Percentiles rank a stretch among this genome's conserved stretches.
phyloP scores from a whole-genome alignment of 139 green algal species.

The Coelastrella sp. region DNA sequence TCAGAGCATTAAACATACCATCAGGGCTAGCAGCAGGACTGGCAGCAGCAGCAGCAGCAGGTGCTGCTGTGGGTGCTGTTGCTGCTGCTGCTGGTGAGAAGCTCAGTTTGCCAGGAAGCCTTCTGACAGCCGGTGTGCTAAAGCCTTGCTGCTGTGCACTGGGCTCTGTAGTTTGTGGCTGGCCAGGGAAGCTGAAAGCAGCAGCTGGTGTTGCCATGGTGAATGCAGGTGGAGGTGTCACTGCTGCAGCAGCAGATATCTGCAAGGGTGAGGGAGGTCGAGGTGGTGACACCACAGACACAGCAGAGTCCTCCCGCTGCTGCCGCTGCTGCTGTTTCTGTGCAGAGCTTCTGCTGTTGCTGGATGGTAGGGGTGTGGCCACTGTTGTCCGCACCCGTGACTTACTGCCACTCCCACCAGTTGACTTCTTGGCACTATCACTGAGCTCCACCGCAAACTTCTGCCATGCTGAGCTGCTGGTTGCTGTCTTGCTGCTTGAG shows the following conservation, averaged over 20 bases:
- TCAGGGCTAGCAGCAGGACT: not conserved
- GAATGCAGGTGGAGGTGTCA: not conserved
- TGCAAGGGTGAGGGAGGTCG: slow-evolving; percentile 38
- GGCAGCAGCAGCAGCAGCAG: not conserved
- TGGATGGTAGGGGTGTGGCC: slow-evolving; percentile 31
- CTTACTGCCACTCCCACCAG: slow-evolving; percentile 1
- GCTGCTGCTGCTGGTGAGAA: slow-evolving; percentile 34
- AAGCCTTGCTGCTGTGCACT: not conserved
- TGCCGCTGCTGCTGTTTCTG: not conserved
- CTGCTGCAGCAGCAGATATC: slow-evolving; percentile 29
- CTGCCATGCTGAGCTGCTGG: slow-evolving; percentile 36
- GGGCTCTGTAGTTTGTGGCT: not conserved
- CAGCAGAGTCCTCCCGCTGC: not conserved
- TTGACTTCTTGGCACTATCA: slow-evolving; percentile 6
- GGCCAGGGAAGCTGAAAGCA: slow-evolving; percentile 32
- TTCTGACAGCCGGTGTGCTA: slow-evolving; percentile 6
- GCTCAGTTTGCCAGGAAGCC: slow-evolving; percentile 10
- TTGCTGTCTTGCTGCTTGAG: slow-evolving; percentile 13
- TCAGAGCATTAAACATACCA: not conserved
- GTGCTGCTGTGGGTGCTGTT: not conserved
- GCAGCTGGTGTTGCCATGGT: not conserved
- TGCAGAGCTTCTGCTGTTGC: slow-evolving; percentile 5
- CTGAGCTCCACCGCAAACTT: slow-evolving; percentile 28
- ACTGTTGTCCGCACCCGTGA: slow-evolving; percentile 30
- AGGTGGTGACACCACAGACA: not conserved